These are phyloP conservation scores for Coemansia sp. DNA, from an alignment of 192 early-diverging fungal species.

Conservation along the genomic window DNA sequence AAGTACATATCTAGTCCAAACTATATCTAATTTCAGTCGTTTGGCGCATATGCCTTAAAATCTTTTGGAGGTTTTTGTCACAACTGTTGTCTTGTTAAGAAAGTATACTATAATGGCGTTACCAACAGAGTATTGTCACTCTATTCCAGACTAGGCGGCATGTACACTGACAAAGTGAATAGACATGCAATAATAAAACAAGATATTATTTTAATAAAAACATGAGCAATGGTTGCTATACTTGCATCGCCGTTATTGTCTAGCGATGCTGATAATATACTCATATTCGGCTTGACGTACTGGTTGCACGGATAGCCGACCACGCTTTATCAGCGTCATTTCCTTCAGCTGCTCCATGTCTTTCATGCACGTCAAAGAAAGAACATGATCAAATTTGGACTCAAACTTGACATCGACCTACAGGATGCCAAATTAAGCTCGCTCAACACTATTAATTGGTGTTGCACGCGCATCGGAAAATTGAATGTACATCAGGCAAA, in stretches of 20 bases:
- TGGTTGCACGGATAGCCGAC: slow-evolving; percentile 79
- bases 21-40: too few species aligned
- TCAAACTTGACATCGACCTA: slow-evolving; percentile 80
- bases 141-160: too few species aligned
- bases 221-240: not conserved
- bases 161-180: too few species aligned
- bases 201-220: too few species aligned
- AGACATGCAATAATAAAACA: too few species aligned
- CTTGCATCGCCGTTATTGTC: not conserved
- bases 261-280: slow-evolving; percentile 57
- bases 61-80: too few species aligned
- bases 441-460: not conserved
- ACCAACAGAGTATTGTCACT: too few species aligned
- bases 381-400: slow-evolving; percentile 62
- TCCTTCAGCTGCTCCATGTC: slow-evolving; percentile 55
- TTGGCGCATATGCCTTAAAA: too few species aligned
- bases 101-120: too few species aligned
- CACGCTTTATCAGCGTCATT: slow-evolving; percentile 74
- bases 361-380: slow-evolving; percentile 75
- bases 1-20: too few species aligned
- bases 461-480: not conserved
- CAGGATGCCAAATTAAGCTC: not conserved
- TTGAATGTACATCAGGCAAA: not conserved
- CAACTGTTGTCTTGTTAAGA: too few species aligned
- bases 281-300: slow-evolving; percentile 66